phyloP scores from a whole-genome alignment of 768 basidiomycete species.

The Suillus americanus region DNA sequence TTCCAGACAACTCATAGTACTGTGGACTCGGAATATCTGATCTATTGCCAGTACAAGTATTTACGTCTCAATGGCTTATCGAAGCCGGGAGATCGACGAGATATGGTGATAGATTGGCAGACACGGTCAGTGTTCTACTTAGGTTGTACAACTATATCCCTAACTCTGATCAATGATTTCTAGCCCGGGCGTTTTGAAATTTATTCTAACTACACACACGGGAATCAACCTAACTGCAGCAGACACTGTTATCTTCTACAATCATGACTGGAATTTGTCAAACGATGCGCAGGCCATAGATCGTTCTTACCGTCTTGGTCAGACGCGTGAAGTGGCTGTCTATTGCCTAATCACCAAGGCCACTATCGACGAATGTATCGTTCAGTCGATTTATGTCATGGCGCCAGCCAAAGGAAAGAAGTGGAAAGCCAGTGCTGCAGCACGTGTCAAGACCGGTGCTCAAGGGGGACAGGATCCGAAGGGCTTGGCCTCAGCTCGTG shows the following conservation, averaged over 20 bases:
- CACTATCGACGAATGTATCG: too few relatives aligned
- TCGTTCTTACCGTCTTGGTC: conserved; percentile 85
- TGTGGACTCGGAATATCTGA: conserved; percentile 70
- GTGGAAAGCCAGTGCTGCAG: too few relatives aligned
- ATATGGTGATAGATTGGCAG: conserved; percentile 99
- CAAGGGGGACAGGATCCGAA: too few relatives aligned
- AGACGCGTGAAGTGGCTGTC: conserved; percentile 95
- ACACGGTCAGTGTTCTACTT: conserved; percentile 63
- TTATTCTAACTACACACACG: conserved; percentile 93
- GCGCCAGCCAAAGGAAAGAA: too few relatives aligned
- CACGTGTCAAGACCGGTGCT: too few relatives aligned
- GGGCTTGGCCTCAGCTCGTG: too few relatives aligned
- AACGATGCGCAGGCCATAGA: conserved; percentile 99
- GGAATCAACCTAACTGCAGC: conserved; percentile 94
- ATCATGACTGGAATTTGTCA: conserved; percentile 66
- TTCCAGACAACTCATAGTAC: too few relatives aligned
- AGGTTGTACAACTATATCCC: background rate
- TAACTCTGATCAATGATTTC: background rate
- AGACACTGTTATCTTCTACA: conserved; percentile 29
- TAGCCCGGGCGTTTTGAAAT: conserved; percentile 87
- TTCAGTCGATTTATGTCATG: too few relatives aligned
- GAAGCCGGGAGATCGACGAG: conserved; percentile 91
- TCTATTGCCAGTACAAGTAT: conserved; percentile 96
- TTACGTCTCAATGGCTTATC: conserved; percentile 90
- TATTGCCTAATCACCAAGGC: conserved; percentile 38